These are phyloP conservation scores for Platanus orientalis DNA, from an alignment of 164 flowering plant genomes.

Conservation along the genomic window DNA sequence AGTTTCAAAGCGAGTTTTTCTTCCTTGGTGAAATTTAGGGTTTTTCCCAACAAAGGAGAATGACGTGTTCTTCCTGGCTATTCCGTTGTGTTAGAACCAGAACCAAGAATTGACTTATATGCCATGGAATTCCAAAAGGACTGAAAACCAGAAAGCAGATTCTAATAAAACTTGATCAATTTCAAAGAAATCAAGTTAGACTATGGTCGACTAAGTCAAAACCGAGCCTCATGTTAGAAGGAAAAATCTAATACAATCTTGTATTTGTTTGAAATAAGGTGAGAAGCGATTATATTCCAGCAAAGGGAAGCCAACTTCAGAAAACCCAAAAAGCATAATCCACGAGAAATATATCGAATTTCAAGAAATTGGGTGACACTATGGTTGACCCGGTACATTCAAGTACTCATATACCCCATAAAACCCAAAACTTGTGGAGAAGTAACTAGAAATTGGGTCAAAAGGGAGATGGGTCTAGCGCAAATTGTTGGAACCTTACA, in stretches of 20 bases:
- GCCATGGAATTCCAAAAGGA: constrained; percentile 41
- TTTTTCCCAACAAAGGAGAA: too few species aligned
- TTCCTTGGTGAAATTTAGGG: too few species aligned
- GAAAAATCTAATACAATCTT: not conserved
- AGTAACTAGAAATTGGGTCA: constrained; percentile 8
- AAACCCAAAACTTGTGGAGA: constrained; percentile 26
- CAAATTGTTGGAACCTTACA: constrained; percentile 22
- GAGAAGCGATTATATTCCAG: constrained; percentile 40
- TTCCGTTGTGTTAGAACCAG: too few species aligned
- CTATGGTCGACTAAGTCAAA: not conserved
- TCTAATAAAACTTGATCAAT: not conserved
- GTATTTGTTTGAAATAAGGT: too few species aligned
- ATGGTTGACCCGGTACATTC: constrained; percentile 24
- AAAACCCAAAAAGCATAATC: constrained; percentile 10
- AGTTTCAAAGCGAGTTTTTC: too few species aligned
- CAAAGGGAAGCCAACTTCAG: not conserved
- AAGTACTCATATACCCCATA: constrained; percentile 36
- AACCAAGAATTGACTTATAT: constrained; percentile 51
- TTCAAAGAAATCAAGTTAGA: not conserved
- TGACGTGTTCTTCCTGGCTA: too few species aligned
- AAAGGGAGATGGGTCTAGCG: constrained; percentile 14
- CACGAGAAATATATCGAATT: not conserved
- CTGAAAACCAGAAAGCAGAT: not conserved
- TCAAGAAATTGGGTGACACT: constrained; percentile 18
- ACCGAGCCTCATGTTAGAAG: not conserved